Base-by-base conservation (phyloP, 441 rosid genomes). In the Macaranga tanarius region DNA sequence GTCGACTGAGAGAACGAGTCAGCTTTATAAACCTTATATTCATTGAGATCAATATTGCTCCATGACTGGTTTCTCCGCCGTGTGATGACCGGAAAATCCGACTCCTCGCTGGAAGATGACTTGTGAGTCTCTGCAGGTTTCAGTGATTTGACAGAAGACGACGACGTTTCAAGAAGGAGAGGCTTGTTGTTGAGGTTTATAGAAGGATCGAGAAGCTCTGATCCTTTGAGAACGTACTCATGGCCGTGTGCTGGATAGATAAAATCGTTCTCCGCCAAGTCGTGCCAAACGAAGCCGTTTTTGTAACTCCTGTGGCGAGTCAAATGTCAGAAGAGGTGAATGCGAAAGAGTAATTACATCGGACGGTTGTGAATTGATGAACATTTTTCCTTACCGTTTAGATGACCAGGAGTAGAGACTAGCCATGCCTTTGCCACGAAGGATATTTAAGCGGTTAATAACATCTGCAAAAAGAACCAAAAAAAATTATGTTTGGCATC, bases 211-310 rank as follows among this genome's bases (percentile, higher is more conserved):
- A 87, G 83, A 63, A 94, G 87, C 80, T 92, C 97, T 47, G 97
- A 89, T 78, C 97, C 98, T 84, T 94, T 94, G 76, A 94, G 96
- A 26, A 94, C 89, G 69, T 92, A 94, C 68, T 94, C 98, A 59
- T 84, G 85, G 19, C 92, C 95, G 72, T 90, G 95, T 13, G 92
- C 88, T 0, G 98, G 97, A 71, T 81, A 80, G 73, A 94, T 86
- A 80, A 88, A 84, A 72, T 92, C 98, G 52, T 81, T 77, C 42
- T 92, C 96, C 0, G 92, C 70, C 55, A 94, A 84, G 71, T 94
- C 98, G 60, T 94, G 95, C 98, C 98, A 94, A 58, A 94, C 98
- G 64, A 89, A 94, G 52, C 98, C 96, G 60, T 86, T 94, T 80
- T 86, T 92, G 89, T 92, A 89, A 74, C 89, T 88, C 91, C 98